phyloP scores from a whole-genome alignment of 108 stramenopile species.

The Fragilariopsis cylindrus region DNA sequence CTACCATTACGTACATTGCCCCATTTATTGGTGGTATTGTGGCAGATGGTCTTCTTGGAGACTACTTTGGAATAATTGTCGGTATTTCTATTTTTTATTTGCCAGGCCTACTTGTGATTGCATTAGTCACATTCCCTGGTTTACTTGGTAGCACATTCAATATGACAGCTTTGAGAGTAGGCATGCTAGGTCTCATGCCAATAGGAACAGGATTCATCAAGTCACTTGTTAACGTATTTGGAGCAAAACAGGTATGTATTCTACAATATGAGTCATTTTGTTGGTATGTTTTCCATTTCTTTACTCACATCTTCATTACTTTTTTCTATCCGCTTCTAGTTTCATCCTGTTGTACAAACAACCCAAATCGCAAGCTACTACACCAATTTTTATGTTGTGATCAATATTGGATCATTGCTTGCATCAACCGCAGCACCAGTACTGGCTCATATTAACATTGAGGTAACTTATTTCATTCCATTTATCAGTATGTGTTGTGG shows the following conservation, averaged over 20 bases:
- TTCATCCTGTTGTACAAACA: conserved; percentile 70
- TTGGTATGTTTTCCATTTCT: no score
- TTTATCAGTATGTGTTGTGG: no score
- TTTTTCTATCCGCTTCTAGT: not conserved
- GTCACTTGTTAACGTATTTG: conserved; percentile 70
- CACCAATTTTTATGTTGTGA: conserved; percentile 80
- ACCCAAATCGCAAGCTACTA: conserved; percentile 61
- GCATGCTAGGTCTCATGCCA: conserved; percentile 58
- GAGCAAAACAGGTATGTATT: conserved; percentile 51
- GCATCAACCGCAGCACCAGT: not conserved
- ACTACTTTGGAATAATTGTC: conserved; percentile 55
- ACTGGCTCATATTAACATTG: no score
- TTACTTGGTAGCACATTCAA: conserved; percentile 56
- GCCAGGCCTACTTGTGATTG: conserved; percentile 64
- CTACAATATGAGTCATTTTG: no score
- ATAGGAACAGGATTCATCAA: conserved; percentile 78
- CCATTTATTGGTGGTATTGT: conserved; percentile 73
- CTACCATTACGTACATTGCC: conserved; percentile 65
- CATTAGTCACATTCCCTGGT: conserved; percentile 55
- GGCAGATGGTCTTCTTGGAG: conserved; percentile 64
- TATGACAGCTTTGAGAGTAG: conserved; percentile 28
- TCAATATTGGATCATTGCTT: conserved; percentile 71
- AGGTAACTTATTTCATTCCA: no score
- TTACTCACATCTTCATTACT: no score
- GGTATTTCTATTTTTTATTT: conserved; percentile 58